Evolutionary conservation across 176 grass and related monocot genomes (phyloP).

Genomic region (bread wheat (Triticum aestivum)): IWGSC_CS_RefSeq_v2.1 NC_057801.1:95573320-95573819

Average conservation of each 20-base stretch:
- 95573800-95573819: constrained; percentile 63
- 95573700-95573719: constrained; percentile 79
- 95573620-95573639: constrained; percentile 34
- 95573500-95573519: constrained; percentile 89
- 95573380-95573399: constrained; percentile 57
- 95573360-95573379: constrained; percentile 62
- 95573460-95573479: constrained; percentile 48
- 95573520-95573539: constrained; percentile 75
- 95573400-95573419: constrained; percentile 3
- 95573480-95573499: constrained; percentile 76
- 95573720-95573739: constrained; percentile 37
- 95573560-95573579: constrained; percentile 19
- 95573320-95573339: constrained; percentile 93
- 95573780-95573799: not conserved
- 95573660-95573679: constrained; percentile 79
- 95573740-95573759: not conserved
- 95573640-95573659: constrained; percentile 79
- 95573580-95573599: not conserved
- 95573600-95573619: not conserved
- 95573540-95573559: constrained; percentile 68
- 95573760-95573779: not conserved
- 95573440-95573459: not conserved
- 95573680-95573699: constrained; percentile 88
- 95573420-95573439: not conserved
- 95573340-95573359: constrained; percentile 81